Base-by-base conservation (phyloP, 176 grass and related monocot species). In the Avena sativa region DNA sequence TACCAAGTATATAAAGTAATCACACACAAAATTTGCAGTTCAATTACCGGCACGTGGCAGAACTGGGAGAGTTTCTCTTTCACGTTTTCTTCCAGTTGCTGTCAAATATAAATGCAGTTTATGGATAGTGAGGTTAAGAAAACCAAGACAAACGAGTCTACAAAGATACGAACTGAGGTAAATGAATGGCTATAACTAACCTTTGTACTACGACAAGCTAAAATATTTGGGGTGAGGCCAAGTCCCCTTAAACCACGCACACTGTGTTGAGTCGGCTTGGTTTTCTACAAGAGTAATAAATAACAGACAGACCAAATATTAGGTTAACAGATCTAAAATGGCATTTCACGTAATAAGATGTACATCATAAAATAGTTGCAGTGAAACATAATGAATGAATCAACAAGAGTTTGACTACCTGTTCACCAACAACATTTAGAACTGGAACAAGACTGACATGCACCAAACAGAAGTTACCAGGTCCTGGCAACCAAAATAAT, bases 381-480 rank as follows among this genome's bases (percentile, higher is more conserved):
- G 32, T 13, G 16, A 8, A 36, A 49, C 48, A 91, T 40, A 84
- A 60, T 51, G 19, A 81, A 84, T 38, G 30, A 71, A 61, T 43
- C 32, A 85, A 81, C 52, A 6, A 84, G 40, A 80, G 36, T 86
- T 9, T 2, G 12, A 28, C 58, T 87, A 93, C 94, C 94, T 93
- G 94, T 89, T 95, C 94, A 78, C 94, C 94, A 84, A 95, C 94
- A 70, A 88, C 94, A 89, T 88, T 93, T 79, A 95, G 79, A 91
- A 95, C 94, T 55, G 94, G 94, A 89, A 95, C 91, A 84, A 95
- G 89, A 88, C 94, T 93, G 80, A 95, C 94, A 85, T 95, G 94
- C 83, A 95, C 87, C 63, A 95, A 66, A 84, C 91, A 95, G 56
- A 95, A 95, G 87, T 95, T 91, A 56, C 91, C 91, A 76, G 89